A percentile compares a stretch with the other conserved stretches of the same genome.
Evolutionary conservation across 169 alveolate species (phyloP).

Genomic region (Perkinsus marinus): DNA sequence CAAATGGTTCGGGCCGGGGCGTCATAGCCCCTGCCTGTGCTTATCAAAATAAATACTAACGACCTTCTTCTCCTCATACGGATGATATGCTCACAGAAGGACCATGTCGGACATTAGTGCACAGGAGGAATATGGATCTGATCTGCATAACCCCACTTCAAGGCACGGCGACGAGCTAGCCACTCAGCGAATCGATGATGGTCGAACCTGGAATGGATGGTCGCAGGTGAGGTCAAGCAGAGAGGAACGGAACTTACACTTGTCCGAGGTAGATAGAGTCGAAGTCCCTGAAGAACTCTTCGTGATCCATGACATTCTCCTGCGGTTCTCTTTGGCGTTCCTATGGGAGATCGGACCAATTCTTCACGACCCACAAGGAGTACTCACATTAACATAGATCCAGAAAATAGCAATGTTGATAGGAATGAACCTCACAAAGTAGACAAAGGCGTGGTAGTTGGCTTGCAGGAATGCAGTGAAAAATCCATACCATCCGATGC

Average conservation of each 20-base stretch:
- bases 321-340: background rate
- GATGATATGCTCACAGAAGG: background rate
- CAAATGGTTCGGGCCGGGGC: background rate
- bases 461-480: background rate
- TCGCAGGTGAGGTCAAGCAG: background rate
- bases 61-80: background rate
- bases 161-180: background rate
- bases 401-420: background rate
- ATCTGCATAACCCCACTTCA: background rate
- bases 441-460: background rate
- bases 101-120: background rate
- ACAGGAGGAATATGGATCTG: background rate
- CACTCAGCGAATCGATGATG: background rate
- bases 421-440: background rate
- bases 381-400: background rate
- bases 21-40: background rate
- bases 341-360: background rate
- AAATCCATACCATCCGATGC: background rate
- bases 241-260: background rate
- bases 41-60: background rate
- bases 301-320: background rate
- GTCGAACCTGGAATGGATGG: background rate
- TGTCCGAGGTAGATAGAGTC: background rate
- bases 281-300: background rate
- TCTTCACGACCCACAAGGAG: too few relatives aligned